Evolutionary conservation across 2,329 filamentous ascomycete species (phyloP).

Genomic region (Trichoderma lentiforme): DNA sequence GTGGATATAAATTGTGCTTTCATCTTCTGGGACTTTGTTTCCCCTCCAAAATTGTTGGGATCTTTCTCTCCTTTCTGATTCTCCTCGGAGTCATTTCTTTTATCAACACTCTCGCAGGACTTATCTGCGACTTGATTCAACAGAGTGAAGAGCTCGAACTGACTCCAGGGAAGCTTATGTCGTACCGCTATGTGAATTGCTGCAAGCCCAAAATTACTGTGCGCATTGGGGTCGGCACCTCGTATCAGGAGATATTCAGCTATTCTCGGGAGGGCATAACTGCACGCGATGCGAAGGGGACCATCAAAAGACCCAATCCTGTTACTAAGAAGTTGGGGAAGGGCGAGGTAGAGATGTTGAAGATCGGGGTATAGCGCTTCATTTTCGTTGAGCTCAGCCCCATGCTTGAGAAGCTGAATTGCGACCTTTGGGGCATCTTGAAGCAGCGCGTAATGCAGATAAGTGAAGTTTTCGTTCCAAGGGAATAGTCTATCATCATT

Average conservation of each 20-base stretch:
- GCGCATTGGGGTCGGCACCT: conserved; percentile 15
- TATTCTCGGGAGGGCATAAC: conserved; percentile 15
- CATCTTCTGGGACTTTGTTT: not conserved
- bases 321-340: not conserved
- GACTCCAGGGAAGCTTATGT: not conserved
- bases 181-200: conserved; percentile 14
- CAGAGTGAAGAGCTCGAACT: not conserved
- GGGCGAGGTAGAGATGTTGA: not conserved
- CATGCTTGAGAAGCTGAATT: conserved; percentile 4
- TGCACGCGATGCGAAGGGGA: conserved; percentile 16
- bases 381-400: not conserved
- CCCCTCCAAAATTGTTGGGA: not conserved
- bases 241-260: not conserved
- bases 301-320: conserved; percentile 2
- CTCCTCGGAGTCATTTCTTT: not conserved
- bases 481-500: not conserved
- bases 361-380: conserved; percentile 8
- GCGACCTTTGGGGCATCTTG: conserved; percentile 13
- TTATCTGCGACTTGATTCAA: not conserved
- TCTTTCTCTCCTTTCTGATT: not conserved
- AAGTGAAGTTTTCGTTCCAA: not conserved
- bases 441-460: conserved; percentile 11
- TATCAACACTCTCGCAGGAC: not conserved
- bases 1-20: not conserved
- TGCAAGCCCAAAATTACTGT: not conserved